Evolutionary conservation across 1,284 basidiomycete species (phyloP), one percentile per base, ranked within the genome.

Genomic region (Ganoderma meredithae): DNA sequence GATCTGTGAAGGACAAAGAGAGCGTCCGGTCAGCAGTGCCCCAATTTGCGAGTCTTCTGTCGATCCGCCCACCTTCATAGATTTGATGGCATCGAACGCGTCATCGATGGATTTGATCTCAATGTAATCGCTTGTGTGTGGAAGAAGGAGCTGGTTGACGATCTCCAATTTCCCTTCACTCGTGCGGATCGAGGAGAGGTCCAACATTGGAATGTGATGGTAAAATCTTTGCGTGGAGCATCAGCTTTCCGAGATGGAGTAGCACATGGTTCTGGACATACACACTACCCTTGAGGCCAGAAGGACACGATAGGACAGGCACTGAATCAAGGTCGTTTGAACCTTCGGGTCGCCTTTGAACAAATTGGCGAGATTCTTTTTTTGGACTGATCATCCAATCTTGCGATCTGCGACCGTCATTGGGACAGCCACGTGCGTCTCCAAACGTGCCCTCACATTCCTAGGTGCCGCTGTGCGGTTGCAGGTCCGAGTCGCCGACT

Each of bases 11-110:
- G 3, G 52, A 36, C 9, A 13, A 31, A 12, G 36, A 27, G 22
- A 63, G 64, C 43, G 31, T 5, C 12, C 36, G 55, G 19, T 72
- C 22, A 60, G 22, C 58, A 33, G 40, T n/a, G 22, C 47, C 22
- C n/a, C 5, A 52, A 58, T 52, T 40, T 22, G 22, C n/a, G 25
- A 43, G 12, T 27, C 40, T 43, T 44, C 63, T 27, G 2, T n/a
- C 73, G n/a, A 33, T 80, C 47, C 68, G 47, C 80, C 44, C 68
- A 90, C 94, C 85, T 94, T 95, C 96, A 98, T 97, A 15, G 91
- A 85, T 81, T 95, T 96, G 82, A 97, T 97, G 8, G 95, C 95
- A 77, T 95, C 92, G 79, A 94, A 92, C 0, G 95, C 95, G 63
- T 95, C 87, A 69, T 95, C 88, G 67, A 95, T 84, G 22, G 89